A percentile compares a stretch with the other conserved stretches of the same genome.
Conservation (phyloP, 495 filamentous ascomycete species). For the Neurospora africana region DNA sequence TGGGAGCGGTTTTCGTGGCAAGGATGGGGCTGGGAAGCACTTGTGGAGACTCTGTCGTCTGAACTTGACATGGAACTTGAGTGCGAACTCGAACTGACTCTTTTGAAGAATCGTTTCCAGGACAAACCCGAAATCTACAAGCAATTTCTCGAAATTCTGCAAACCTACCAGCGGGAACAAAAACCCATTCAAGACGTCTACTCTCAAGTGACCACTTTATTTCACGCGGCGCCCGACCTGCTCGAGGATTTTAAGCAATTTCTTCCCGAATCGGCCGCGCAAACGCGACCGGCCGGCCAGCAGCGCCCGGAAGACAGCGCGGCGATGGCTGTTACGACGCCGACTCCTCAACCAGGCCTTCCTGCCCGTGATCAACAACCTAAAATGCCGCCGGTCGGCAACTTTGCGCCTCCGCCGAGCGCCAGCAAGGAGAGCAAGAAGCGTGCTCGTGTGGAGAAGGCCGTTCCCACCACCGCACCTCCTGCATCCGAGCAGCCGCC, state of each 20-base stretch:
- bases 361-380: slow-evolving; percentile 32
- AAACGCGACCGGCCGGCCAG: slow-evolving; percentile 57
- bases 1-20: slow-evolving; percentile 4
- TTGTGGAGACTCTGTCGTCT: not conserved
- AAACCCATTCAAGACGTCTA: slow-evolving; percentile 99
- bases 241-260: slow-evolving; percentile 99
- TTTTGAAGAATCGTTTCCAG: slow-evolving; percentile 77
- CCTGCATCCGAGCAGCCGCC: slow-evolving; percentile 22
- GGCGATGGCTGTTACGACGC: slow-evolving; percentile 46
- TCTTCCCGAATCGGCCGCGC: slow-evolving; percentile 89
- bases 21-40: not conserved
- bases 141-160: slow-evolving; percentile 95
- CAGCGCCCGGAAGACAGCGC: slow-evolving; percentile 42
- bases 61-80: not conserved
- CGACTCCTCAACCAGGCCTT: slow-evolving; percentile 38
- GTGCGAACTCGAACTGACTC: slow-evolving; percentile 4
- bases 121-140: slow-evolving; percentile 97
- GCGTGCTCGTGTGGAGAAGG: slow-evolving; percentile 37
- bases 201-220: slow-evolving; percentile 89
- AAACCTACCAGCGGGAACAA: slow-evolving; percentile 96
- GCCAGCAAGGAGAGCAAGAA: slow-evolving; percentile 74
- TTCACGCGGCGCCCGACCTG: slow-evolving; percentile 89
- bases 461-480: slow-evolving; percentile 15
- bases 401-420: slow-evolving; percentile 78
- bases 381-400: slow-evolving; percentile 87